phyloP scores from a whole-genome alignment of 768 basidiomycete genomes.

The Suillus bovinus region DNA sequence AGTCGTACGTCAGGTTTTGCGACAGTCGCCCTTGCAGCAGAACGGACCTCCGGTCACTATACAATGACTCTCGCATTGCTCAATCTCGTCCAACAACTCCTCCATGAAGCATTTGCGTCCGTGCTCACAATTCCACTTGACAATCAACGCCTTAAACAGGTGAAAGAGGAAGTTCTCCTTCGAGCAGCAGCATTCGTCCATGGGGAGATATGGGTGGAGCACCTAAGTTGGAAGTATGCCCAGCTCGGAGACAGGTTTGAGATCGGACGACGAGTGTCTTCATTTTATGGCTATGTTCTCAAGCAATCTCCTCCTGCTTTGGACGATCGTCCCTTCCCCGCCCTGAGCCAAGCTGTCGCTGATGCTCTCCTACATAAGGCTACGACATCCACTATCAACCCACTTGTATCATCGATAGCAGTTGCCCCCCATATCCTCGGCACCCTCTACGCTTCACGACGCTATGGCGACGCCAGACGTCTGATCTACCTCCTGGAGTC shows the following conservation, averaged over 20 bases:
- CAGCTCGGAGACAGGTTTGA: slow-evolving; percentile 83
- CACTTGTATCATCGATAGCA: slow-evolving; percentile 71
- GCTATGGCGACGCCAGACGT: slow-evolving; percentile 68
- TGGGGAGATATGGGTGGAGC: slow-evolving; percentile 86
- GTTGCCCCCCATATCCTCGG: slow-evolving; percentile 58
- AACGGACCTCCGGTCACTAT: slow-evolving; percentile 73
- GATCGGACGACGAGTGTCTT: slow-evolving; percentile 67
- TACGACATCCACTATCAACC: slow-evolving; percentile 78
- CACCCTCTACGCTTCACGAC: slow-evolving; percentile 60
- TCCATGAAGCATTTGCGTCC: slow-evolving; percentile 68
- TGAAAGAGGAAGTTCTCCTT: slow-evolving; percentile 84
- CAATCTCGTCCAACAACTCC: slow-evolving; percentile 72
- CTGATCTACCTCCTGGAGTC: slow-evolving; percentile 70
- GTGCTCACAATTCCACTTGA: slow-evolving; percentile 48
- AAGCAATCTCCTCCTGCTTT: slow-evolving; percentile 57
- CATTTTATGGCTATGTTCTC: slow-evolving; percentile 68
- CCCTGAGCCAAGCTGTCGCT: slow-evolving; percentile 61
- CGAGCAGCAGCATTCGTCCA: slow-evolving; percentile 80
- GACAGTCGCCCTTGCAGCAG: slow-evolving; percentile 65
- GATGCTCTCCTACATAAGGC: slow-evolving; percentile 76
- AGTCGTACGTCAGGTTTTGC: slow-evolving; percentile 55
- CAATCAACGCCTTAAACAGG: slow-evolving; percentile 59
- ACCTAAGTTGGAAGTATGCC: slow-evolving; percentile 82
- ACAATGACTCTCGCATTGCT: slow-evolving; percentile 82
- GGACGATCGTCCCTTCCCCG: slow-evolving; percentile 56